Conservation (phyloP, 805 yeast genomes). For the Candida xiaguanensis region DNA sequence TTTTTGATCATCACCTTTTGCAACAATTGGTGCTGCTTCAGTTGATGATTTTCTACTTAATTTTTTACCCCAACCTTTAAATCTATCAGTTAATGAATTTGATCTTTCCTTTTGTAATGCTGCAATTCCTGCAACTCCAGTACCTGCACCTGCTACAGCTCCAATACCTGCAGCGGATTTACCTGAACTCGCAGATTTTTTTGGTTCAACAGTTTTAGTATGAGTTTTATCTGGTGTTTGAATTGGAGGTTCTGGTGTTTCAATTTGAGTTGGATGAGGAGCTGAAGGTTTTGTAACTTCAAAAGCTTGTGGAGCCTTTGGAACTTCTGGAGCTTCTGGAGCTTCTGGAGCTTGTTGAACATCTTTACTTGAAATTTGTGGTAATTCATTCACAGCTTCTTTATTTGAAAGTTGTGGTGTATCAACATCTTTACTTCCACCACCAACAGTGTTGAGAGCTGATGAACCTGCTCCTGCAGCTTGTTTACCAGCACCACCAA, state of each 20-base stretch:
- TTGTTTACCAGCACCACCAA: conserved; percentile 7
- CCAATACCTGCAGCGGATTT: background rate
- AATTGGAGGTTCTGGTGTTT: background rate
- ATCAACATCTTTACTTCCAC: background rate
- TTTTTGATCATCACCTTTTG: conserved; percentile 1
- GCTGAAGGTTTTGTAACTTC: background rate
- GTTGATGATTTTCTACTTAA: conserved; percentile 9
- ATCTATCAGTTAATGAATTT: conserved; percentile 7
- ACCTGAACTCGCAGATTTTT: background rate
- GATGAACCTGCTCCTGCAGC: conserved; percentile 3
- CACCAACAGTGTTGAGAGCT: conserved; percentile 3
- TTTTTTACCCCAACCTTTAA: conserved; percentile 10
- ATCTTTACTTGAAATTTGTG: background rate
- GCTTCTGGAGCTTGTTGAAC: background rate
- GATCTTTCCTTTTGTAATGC: conserved; percentile 4
- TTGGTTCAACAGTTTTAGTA: background rate
- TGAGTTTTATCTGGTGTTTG: background rate
- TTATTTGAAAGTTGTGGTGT: background rate
- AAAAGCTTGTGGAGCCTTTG: background rate
- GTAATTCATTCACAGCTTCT: background rate
- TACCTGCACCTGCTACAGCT: background rate
- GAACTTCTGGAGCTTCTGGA: background rate
- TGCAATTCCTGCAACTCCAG: conserved; percentile 1
- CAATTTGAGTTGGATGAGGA: background rate
- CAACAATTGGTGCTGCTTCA: conserved; percentile 4